Percentiles rank a stretch among this genome's conserved stretches.
Evolutionary conservation across 2,329 filamentous ascomycete species (phyloP).

Genomic region (Metarhizium rileyi): DNA sequence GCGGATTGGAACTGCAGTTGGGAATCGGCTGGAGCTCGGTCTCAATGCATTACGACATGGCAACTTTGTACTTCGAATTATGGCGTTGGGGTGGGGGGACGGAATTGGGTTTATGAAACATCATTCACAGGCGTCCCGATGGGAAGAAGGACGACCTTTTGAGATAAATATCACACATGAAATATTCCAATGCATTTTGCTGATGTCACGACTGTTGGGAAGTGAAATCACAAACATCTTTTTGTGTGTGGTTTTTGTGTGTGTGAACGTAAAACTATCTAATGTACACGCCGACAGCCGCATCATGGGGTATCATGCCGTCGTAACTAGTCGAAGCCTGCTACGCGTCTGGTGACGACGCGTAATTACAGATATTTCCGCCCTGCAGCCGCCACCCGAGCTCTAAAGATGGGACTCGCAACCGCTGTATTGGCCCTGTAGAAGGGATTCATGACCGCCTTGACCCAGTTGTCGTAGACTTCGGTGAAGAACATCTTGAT

Average conservation of each 20-base stretch:
- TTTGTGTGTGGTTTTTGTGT: not conserved
- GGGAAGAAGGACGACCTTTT: slow-evolving; percentile 20
- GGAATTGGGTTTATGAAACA: slow-evolving; percentile 6
- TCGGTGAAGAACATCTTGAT: slow-evolving; percentile 91
- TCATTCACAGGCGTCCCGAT: slow-evolving; percentile 20
- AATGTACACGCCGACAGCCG: not conserved
- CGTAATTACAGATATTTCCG: slow-evolving; percentile 71
- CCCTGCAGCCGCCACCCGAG: slow-evolving; percentile 74
- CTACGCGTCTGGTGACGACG: slow-evolving; percentile 13
- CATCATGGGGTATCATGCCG: slow-evolving; percentile 2
- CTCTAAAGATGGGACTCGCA: slow-evolving; percentile 75
- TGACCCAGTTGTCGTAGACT: slow-evolving; percentile 94
- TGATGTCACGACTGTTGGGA: too few relatives aligned
- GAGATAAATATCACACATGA: slow-evolving; percentile 11
- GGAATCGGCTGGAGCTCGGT: not conserved
- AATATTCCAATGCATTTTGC: slow-evolving; percentile 2
- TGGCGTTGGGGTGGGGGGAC: slow-evolving; percentile 5
- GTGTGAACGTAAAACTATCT: not conserved
- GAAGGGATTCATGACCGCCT: slow-evolving; percentile 95
- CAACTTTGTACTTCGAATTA: slow-evolving; percentile 10
- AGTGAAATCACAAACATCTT: too few relatives aligned
- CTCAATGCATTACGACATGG: slow-evolving; percentile 19
- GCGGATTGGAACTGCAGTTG: not conserved
- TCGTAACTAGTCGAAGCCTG: slow-evolving; percentile 4
- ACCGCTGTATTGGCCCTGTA: slow-evolving; percentile 80